Percentiles rank a stretch among this genome's conserved stretches.
These are phyloP conservation scores for Backusella morwellensis DNA, from an alignment of 192 early-diverging fungal genomes.

Conservation along the genomic window DNA sequence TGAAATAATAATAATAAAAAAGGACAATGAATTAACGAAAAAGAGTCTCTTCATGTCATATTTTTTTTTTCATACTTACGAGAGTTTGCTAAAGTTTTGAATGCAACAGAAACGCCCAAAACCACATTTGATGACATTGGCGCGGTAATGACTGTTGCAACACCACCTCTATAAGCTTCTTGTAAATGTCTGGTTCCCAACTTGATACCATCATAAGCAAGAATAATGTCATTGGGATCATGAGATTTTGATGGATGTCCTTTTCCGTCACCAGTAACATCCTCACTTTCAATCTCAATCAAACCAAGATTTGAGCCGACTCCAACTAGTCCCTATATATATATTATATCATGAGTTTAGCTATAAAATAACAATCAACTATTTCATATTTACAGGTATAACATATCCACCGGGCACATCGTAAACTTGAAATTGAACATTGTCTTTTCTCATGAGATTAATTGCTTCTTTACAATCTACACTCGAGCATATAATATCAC, in stretches of 20 bases:
- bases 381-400: constrained; percentile 42
- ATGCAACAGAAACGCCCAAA: constrained; percentile 61
- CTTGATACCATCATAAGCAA: constrained; percentile 64
- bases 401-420: constrained; percentile 62
- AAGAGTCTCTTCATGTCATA: background rate
- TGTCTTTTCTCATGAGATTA: background rate
- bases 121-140: constrained; percentile 51
- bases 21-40: too few relatives aligned
- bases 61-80: constrained; percentile 26
- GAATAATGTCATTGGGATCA: constrained; percentile 18
- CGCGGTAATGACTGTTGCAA: constrained; percentile 56
- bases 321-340: constrained; percentile 48
- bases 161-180: constrained; percentile 59
- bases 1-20: background rate
- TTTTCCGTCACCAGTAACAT: constrained; percentile 58
- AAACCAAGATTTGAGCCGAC: constrained; percentile 59
- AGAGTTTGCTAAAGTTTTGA: constrained; percentile 58
- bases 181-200: constrained; percentile 56
- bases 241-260: constrained; percentile 10
- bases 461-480: constrained; percentile 17
- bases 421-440: constrained; percentile 25
- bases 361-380: background rate
- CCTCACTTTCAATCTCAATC: constrained; percentile 61
- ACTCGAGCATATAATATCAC: constrained; percentile 52
- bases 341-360: background rate